Evolutionary conservation across 1,284 basidiomycete species (phyloP).

Genomic region (Sporisorium graminicola): DNA sequence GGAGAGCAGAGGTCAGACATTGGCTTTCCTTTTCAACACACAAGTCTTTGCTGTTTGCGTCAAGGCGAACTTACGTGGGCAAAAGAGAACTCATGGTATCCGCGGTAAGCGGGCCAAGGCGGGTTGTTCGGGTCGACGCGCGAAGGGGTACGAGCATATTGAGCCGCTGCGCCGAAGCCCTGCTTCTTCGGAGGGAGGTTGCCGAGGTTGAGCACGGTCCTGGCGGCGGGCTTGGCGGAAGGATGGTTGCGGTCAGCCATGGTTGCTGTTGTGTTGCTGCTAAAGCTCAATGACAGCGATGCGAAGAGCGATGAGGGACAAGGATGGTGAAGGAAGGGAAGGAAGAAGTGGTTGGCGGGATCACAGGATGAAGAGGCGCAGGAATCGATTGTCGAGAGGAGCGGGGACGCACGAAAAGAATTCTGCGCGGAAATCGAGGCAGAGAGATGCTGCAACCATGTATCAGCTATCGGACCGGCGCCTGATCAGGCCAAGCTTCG

Average conservation of each 20-base stretch:
- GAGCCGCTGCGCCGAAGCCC: constrained; percentile 49
- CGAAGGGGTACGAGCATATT: constrained; percentile 60
- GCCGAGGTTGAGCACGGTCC: constrained; percentile 68
- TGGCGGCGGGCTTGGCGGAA: constrained; percentile 66
- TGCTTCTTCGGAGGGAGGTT: constrained; percentile 68
- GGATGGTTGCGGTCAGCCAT: constrained; percentile 61
- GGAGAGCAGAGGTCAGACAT: not conserved
- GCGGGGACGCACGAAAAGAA: not conserved
- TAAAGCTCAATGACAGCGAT: not conserved
- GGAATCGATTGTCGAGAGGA: not conserved
- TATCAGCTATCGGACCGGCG: too few relatives aligned
- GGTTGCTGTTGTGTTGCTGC: constrained; percentile 12
- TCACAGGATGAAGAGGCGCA: not conserved
- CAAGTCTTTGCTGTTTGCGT: not conserved
- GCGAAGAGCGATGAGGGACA: constrained; percentile 1
- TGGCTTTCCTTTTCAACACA: constrained; percentile 6
- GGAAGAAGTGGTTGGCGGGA: constrained; percentile 6
- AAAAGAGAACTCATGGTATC: constrained; percentile 95
- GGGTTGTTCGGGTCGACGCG: constrained; percentile 86
- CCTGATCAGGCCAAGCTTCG: not conserved
- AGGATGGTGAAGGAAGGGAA: constrained; percentile 22
- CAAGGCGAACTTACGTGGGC: constrained; percentile 75
- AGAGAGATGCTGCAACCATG: too few relatives aligned
- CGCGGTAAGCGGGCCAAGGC: constrained; percentile 87
- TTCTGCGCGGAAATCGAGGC: too few relatives aligned